phyloP scores from a whole-genome alignment of 352 stramenopile species.

The Pythium folliculosum region DNA sequence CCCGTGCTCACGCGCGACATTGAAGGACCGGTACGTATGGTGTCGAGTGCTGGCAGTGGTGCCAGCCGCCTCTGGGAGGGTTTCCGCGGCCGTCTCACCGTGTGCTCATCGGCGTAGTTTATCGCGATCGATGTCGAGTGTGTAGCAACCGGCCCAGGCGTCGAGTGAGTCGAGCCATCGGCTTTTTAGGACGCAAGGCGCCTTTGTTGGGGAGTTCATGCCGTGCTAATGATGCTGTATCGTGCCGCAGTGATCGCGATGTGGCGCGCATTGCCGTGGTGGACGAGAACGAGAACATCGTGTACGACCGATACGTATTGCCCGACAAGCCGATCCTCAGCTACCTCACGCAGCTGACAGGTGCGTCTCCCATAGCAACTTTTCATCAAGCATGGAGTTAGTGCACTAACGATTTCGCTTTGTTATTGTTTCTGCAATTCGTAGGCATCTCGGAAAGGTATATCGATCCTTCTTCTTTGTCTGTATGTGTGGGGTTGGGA shows the following conservation, averaged over 20 bases:
- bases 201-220: no score
- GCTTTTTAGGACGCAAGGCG: neutral
- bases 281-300: conserved; percentile 82
- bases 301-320: conserved; percentile 88
- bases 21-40: conserved; percentile 63
- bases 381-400: no score
- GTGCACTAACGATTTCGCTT: conserved; percentile 1
- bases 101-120: conserved; percentile 47
- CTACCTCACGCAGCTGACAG: conserved; percentile 91
- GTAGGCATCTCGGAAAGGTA: conserved; percentile 75
- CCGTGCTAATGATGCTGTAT: neutral
- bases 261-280: conserved; percentile 90
- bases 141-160: conserved; percentile 85
- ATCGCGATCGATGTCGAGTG: conserved; percentile 94
- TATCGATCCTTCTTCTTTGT: neutral
- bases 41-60: neutral
- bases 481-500: no score
- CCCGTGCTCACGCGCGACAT: conserved; percentile 77
- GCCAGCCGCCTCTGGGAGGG: neutral
- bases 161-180: conserved; percentile 46
- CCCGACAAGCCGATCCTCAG: conserved; percentile 85
- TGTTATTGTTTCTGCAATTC: neutral
- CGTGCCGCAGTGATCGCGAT: conserved; percentile 73
- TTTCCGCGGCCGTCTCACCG: neutral
- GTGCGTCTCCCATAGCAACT: neutral